Base-by-base conservation (phyloP, 2,329 filamentous ascomycete genomes). In the Cladosporium sp. region DNA sequence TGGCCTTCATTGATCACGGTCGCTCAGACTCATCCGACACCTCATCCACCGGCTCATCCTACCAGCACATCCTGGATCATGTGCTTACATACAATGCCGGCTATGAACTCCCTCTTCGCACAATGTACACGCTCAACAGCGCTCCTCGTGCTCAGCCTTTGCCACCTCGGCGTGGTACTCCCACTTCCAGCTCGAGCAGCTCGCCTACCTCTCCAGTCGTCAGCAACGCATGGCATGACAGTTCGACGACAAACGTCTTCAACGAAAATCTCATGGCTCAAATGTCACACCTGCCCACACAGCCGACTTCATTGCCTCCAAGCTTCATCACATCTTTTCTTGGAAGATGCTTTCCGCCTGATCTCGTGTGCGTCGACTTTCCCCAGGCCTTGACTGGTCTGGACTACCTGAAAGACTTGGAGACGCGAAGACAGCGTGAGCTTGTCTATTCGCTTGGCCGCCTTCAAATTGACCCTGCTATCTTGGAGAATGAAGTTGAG, bases 111-210 rank as follows among this genome's bases (percentile, higher is more conserved):
- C 83, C 83, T 17, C 73, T 86, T 22, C 78, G 82, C 51, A 84
- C 80, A 55, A 85, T 85, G 79, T 85, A 85, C 70, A 77, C 78
- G 20, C 73, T 86, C 64, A 86, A 86, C 62, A 82, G 78, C 54
- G 76, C 78, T 15, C 75, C 80, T 15, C 75, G 72, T 44, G 67
- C 70, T n/a, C 67, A 70, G 32, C 64, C 68, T 37, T 57, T 68
- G 11, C 66, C 63, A 57, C 20, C 49, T 24, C 51, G 53, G n/a
- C 41, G 50, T n/a, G 51, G 47, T 34, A 58, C 67, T 4, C 64
- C 69, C 7, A 65, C 64, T 3, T 66, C 66, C 29, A 64, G 58
- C 51, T 57, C 57, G n/a, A 62, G 56, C 53, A 68, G 56, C 40
- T 68, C 62, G 57, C 71, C 59, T 63, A 68, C 54, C 63, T 71